Conservation (phyloP, 768 basidiomycete genomes). For the Lentinula sp. region DNA sequence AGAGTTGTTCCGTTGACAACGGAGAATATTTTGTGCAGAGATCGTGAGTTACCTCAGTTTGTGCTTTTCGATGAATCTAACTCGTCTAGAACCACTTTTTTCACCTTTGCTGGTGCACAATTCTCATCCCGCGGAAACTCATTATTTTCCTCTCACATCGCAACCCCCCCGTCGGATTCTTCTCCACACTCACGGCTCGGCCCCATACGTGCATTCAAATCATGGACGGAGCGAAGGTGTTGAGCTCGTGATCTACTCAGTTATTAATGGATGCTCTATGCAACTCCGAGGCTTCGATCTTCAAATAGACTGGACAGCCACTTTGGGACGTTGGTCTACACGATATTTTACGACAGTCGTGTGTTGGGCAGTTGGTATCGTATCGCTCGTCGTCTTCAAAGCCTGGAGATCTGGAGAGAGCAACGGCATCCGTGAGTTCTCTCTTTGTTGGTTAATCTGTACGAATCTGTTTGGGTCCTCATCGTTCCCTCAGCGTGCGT, state of each 20-base stretch:
- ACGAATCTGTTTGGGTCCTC: background rate
- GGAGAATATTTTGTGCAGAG: background rate
- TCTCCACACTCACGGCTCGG: conserved; percentile 66
- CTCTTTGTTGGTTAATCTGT: background rate
- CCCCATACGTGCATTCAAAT: conserved; percentile 54
- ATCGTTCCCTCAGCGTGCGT: conserved; percentile 25
- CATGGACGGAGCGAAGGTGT: conserved; percentile 28
- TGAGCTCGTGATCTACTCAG: conserved; percentile 54
- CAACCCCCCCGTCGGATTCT: conserved; percentile 31
- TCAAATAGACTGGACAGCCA: conserved; percentile 65
- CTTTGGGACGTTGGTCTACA: conserved; percentile 62
- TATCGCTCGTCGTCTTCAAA: conserved; percentile 48
- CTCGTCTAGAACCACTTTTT: conserved; percentile 41
- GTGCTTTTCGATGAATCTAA: background rate
- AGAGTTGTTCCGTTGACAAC: conserved; percentile 22
- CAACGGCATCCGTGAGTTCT: conserved; percentile 13
- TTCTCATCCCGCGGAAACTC: conserved; percentile 54
- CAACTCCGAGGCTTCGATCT: conserved; percentile 37
- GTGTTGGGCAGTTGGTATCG: conserved; percentile 72
- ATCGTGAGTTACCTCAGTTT: background rate
- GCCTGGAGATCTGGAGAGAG: conserved; percentile 37
- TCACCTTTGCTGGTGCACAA: conserved; percentile 64
- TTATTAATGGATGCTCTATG: conserved; percentile 39
- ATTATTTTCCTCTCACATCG: conserved; percentile 53
- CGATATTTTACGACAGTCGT: conserved; percentile 71